A percentile compares a stretch with the other conserved stretches of the same genome.
Conservation (phyloP, 1,139 yeast species). For the Zygosaccharomyces sapae region DNA sequence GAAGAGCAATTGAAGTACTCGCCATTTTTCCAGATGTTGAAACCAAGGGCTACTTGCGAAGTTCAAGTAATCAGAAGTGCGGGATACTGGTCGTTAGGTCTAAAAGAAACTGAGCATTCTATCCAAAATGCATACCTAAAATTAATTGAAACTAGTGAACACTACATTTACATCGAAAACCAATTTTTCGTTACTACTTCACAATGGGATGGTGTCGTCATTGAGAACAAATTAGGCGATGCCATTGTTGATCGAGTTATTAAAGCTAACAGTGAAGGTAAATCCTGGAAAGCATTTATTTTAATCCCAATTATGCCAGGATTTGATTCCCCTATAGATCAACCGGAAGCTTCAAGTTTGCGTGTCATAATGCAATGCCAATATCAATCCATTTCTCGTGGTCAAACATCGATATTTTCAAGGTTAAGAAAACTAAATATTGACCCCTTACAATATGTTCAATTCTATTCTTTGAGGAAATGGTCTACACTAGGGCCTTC, state of each 20-base stretch:
- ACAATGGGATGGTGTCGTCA: constrained; percentile 76
- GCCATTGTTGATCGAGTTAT: constrained; percentile 93
- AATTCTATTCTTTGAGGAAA: constrained; percentile 84
- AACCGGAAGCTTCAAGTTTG: constrained; percentile 89
- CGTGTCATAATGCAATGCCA: constrained; percentile 97
- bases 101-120: constrained; percentile 79
- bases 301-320: constrained; percentile 98
- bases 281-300: constrained; percentile 83
- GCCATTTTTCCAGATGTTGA: constrained; percentile 43
- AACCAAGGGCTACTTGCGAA: constrained; percentile 73
- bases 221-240: constrained; percentile 89
- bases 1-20: constrained; percentile 61
- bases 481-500: constrained; percentile 91
- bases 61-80: constrained; percentile 85
- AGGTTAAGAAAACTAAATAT: constrained; percentile 78
- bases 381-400: constrained; percentile 87
- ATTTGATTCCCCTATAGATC: constrained; percentile 88
- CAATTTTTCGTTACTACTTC: constrained; percentile 91
- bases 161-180: constrained; percentile 89
- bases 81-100: constrained; percentile 89
- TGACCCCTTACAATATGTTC: constrained; percentile 85
- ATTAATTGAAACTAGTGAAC: constrained; percentile 86
- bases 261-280: constrained; percentile 74
- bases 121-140: constrained; percentile 91
- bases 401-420: constrained; percentile 87